Base-by-base conservation (phyloP, 164 flowering plant species). In the Berberis vulgaris region DNA sequence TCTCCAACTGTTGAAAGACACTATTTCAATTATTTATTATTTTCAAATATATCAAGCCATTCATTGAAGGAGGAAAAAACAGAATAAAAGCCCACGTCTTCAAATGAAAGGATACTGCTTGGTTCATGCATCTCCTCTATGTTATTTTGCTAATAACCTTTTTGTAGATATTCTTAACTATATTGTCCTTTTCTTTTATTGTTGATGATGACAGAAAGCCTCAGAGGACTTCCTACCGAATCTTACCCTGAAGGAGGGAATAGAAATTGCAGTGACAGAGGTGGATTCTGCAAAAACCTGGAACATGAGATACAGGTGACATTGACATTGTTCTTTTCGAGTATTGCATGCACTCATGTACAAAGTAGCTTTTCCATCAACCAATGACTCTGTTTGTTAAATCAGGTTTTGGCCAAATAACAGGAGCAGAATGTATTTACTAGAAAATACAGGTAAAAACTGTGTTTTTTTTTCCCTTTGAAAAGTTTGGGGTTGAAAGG, bases 361-460 rank as follows among this genome's bases (percentile, higher is more conserved):
- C 26, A 26, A 26, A 26, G 26, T 26, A 26, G 26, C 26, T 26
- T 26, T 26, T 26, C 26, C 26, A 2, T 7, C 38, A 7, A 57
- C 7, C 7, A 6, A 57, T 2, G 11, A 8, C n/a, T 47, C 44
- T 61, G 65, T n/a, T 39, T 11, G 46, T 62, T 55, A 41, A 54
- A 68, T 49, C 52, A 69, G 72, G 60, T 69, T 43, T 46, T 69
- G 72, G 72, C 72, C 67, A 2, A 69, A 69, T 42, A 64, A 69
- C 55, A 69, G 59, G 42, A 69, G 72, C 59, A 50, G 67, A 45
- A 69, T 69, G 67, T 69, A 69, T 53, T 60, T 69, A 0, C 8
- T 69, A 41, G 72, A 64, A 56, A 64, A 64, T 7, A 69, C 67
- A 50, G 72, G 72, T 69, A 69, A 43, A 42, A 54, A 10, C 39